Evolutionary conservation across 2,329 filamentous ascomycete genomes (phyloP), one percentile per base, ranked within the genome.

Genomic region (Colletotrichum kahawae): DNA sequence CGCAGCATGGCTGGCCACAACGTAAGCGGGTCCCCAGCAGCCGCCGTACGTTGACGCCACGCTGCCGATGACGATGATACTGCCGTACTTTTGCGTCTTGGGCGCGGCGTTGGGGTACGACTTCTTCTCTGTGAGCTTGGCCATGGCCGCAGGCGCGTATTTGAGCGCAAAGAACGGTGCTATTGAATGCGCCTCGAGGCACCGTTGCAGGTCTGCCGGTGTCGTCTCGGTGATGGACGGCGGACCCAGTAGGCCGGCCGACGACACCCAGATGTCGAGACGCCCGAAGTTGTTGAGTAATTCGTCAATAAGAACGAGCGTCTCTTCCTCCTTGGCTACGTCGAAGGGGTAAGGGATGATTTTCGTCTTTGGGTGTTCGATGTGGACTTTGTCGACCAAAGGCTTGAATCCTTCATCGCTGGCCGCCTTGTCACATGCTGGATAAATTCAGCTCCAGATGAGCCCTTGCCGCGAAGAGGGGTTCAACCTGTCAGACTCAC

Each of bases 81-180:
- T 90, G 4, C 91, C 91, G 78, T 93, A 93, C n/a, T 86, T 84
- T 64, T 88, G 85, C 77, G 89, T 88, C 78, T 93, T 93, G 1
- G 90, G 89, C 14, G 90, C 88, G 1, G 91, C 91, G 78, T 93
- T 93, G 0, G 89, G 85, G 78, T 93, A 93, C 57, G 88, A 86
- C 76, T 89, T 82, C 75, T 82, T 88, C 1, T 87, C 85, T 0
- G 88, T 89, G 8, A 88, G 87, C 80, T 93, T 93, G 21, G 84
- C 86, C 91, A 93, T 93, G 2, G 92, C 91, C 4, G 90, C 88
- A 0, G 91, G 90, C 0, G 90, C 90, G 78, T 92, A 92, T 80
- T 93, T 93, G 76, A 93, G 85, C 2, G 91, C 91, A 78, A 92
- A 92, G 84, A 93, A 93, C 3, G 91, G 90, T 8, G 90, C 90